Evolutionary conservation across 495 filamentous ascomycete species (phyloP), one percentile per base, ranked within the genome.

Genomic region (Hyaloscypha bicolor): DNA sequence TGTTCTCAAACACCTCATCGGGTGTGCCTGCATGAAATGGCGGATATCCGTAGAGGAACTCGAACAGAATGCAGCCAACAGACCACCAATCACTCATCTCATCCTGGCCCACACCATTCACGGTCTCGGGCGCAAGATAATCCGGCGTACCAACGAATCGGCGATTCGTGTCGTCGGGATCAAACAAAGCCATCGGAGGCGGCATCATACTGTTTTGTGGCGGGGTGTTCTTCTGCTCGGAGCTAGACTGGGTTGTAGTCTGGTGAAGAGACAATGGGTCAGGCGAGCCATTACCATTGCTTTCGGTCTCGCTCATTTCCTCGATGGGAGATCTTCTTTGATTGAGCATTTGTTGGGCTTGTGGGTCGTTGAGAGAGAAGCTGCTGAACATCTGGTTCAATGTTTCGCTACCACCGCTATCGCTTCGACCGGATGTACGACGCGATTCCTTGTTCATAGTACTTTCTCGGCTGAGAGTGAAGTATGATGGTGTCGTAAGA

Each of bases 1-100:
- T 99, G 72, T 98, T 98, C 69, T 97, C 93, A 73, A 99, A 99
- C 12, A 99, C 96, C 72, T 94, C 84, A 65, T 99, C 96, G 0
- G 95, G 95, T 51, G 93, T 92, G 21, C 82, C 82, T 6, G 92
- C 95, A 75, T 99, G 93, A 78, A 99, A 99, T 25, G 95, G 95
- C 1, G 95, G 95, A 78, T 92, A 85, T 62, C 95, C 91, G 75
- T 91, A 98, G 22, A 99, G 80, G 67, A 97, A 97, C 71, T 99
- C 95, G 74, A 97, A 99, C 78, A 98, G 81, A 66, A 99, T 98
- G 72, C 95, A 98, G 2, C 95, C 95, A 55, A 99, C 80, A 8
- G 95, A 98, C 95, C 95, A 99, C 95, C 95, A 99, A 85, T 99
- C 95, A 76, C 95, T 97, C 70, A 93, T 94, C 75, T 98, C 93